A percentile compares a stretch with the other conserved stretches of the same genome.
phyloP scores from a whole-genome alignment of 306 rosid genomes.

The Glycine latifolia region DNA sequence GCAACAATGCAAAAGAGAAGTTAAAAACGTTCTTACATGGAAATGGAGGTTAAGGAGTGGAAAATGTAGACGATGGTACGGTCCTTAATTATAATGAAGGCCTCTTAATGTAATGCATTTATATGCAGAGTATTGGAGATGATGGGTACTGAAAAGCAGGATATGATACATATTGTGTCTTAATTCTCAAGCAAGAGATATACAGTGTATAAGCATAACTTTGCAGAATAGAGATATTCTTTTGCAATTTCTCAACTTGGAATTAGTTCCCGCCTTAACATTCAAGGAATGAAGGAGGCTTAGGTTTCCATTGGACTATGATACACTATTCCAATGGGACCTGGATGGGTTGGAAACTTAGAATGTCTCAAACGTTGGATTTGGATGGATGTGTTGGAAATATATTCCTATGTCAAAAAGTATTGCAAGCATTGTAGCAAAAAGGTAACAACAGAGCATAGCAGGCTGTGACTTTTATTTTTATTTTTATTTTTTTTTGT shows the following conservation, averaged over 20 bases:
- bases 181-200: constrained; percentile 44
- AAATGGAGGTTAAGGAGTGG: constrained; percentile 28
- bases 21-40: constrained; percentile 31
- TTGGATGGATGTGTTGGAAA: no score
- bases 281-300: constrained; percentile 40
- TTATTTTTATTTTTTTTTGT: no score
- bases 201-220: neutral
- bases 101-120: constrained; percentile 2
- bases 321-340: no score
- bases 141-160: neutral
- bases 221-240: constrained; percentile 26
- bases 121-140: neutral
- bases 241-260: constrained; percentile 32
- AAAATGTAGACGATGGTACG: constrained; percentile 12
- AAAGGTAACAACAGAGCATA: no score
- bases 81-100: constrained; percentile 19
- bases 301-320: neutral
- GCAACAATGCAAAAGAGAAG: neutral
- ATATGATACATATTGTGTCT: constrained; percentile 38
- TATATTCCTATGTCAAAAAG: no score
- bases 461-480: no score
- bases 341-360: no score
- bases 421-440: no score
- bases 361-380: no score
- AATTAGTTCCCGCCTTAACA: constrained; percentile 40